A percentile compares a stretch with the other conserved stretches of the same genome.
These are phyloP conservation scores for Suhomyces sp. DNA, from an alignment of 805 yeast genomes.

Conservation along the genomic window DNA sequence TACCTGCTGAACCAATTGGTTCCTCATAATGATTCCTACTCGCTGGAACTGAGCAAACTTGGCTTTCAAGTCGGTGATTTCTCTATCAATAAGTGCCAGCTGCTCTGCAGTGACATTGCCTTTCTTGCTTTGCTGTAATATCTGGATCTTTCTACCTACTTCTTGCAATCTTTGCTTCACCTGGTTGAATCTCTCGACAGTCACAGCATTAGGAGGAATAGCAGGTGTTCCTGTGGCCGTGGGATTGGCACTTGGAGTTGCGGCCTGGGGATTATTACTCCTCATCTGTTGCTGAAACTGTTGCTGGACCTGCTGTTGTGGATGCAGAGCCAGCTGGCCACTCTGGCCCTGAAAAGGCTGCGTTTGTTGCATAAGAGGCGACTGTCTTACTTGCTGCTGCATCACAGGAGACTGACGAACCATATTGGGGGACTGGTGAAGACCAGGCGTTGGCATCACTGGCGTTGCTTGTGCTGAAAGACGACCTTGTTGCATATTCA, in stretches of 20 bases:
- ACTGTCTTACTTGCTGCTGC: constrained; percentile 7
- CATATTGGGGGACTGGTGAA: constrained; percentile 9
- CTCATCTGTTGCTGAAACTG: constrained; percentile 6
- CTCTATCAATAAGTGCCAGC: constrained; percentile 41
- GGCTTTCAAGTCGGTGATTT: constrained; percentile 46
- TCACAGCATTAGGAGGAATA: constrained; percentile 21
- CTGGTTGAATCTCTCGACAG: constrained; percentile 40
- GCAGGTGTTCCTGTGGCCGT: constrained; percentile 2
- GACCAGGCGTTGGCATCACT: constrained; percentile 8
- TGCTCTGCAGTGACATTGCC: constrained; percentile 46
- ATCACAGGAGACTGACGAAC: constrained; percentile 6
- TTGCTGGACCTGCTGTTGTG: constrained; percentile 7
- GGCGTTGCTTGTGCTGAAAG: constrained; percentile 11
- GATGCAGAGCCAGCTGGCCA: neutral
- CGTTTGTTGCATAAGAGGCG: constrained; percentile 6
- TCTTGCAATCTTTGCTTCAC: constrained; percentile 47
- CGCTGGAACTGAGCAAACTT: constrained; percentile 50
- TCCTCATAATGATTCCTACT: constrained; percentile 46
- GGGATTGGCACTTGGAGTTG: constrained; percentile 2
- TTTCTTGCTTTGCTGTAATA: constrained; percentile 48
- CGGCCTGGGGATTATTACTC: neutral
- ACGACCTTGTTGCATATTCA: constrained; percentile 9
- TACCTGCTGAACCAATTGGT: constrained; percentile 35
- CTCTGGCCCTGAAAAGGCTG: neutral
- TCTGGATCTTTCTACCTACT: constrained; percentile 47